Evolutionary conservation across 139 green algal species (phyloP).

Genomic region (Eudorina sp.): DNA sequence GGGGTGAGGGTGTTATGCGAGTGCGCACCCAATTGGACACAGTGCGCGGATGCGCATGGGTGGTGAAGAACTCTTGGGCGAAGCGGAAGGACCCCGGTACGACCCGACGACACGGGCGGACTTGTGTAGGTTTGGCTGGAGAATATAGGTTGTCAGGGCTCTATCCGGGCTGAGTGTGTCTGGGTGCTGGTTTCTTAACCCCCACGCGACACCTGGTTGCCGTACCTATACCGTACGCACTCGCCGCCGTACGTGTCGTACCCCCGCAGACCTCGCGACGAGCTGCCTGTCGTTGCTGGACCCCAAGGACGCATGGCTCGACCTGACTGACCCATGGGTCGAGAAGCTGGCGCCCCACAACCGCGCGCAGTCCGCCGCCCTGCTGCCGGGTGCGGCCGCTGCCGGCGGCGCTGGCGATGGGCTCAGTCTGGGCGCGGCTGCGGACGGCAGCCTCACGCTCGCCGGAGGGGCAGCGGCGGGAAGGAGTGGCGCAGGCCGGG

Average conservation of each 20-base stretch:
- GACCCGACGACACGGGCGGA: too few species aligned
- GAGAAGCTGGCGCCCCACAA: constrained; percentile 8
- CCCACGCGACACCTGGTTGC: too few species aligned
- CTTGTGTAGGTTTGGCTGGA: too few species aligned
- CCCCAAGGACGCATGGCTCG: constrained; percentile 48
- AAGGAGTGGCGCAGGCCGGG: neutral
- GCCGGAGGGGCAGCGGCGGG: neutral
- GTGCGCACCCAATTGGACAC: too few species aligned
- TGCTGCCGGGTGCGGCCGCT: neutral
- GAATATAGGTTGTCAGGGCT: too few species aligned
- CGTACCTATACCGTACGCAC: too few species aligned
- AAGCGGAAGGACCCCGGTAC: too few species aligned
- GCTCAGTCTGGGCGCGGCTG: neutral
- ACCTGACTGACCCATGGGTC: constrained; percentile 57
- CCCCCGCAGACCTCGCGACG: constrained; percentile 45
- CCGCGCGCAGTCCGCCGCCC: neutral
- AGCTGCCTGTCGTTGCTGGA: constrained; percentile 49
- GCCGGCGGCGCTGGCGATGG: neutral
- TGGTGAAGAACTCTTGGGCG: too few species aligned
- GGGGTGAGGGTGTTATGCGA: too few species aligned
- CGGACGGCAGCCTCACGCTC: neutral
- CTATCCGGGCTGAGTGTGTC: too few species aligned
- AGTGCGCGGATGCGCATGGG: too few species aligned
- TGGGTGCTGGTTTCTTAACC: too few species aligned
- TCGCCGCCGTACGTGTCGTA: neutral